Conservation (phyloP, 495 filamentous ascomycete species). For the Talaromyces wortmannii region DNA sequence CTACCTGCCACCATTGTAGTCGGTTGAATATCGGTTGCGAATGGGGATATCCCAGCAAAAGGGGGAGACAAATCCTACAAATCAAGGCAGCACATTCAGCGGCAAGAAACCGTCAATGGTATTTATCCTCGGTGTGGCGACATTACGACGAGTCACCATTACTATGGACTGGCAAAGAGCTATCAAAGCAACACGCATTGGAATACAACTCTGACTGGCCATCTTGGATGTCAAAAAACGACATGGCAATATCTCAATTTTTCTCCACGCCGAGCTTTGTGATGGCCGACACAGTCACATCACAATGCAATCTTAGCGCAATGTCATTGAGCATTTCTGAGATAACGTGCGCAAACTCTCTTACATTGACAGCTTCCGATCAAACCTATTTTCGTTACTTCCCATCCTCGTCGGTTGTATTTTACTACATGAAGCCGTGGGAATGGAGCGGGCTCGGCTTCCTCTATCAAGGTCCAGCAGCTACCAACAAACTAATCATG, state of each 20-base stretch:
- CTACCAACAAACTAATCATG: conserved; percentile 34
- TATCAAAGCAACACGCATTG: conserved; percentile 1
- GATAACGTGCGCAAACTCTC: conserved; percentile 27
- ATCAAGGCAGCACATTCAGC: conserved; percentile 27
- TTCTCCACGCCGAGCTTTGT: conserved; percentile 19
- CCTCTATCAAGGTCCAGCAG: conserved; percentile 30
- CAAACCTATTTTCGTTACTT: conserved; percentile 36
- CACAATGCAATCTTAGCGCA: not conserved
- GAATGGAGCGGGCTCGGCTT: conserved; percentile 35
- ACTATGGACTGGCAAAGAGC: conserved; percentile 13
- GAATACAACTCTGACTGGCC: conserved; percentile 6
- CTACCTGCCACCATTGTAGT: conserved; percentile 39
- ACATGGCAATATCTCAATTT: not conserved
- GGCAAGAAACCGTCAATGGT: not conserved
- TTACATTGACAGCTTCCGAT: conserved; percentile 27
- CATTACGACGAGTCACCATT: not conserved
- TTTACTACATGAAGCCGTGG: conserved; percentile 38
- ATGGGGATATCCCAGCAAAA: conserved; percentile 30
- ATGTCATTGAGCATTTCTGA: conserved; percentile 6
- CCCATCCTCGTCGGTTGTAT: conserved; percentile 32
- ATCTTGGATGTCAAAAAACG: not conserved
- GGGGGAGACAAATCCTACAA: conserved; percentile 14
- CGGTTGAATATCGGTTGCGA: conserved; percentile 18
- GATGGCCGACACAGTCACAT: conserved; percentile 4
- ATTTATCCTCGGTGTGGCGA: not conserved